Evolutionary conservation across 148 eudicot species (phyloP).

Genomic region (Nepenthes mirabilis): DNA sequence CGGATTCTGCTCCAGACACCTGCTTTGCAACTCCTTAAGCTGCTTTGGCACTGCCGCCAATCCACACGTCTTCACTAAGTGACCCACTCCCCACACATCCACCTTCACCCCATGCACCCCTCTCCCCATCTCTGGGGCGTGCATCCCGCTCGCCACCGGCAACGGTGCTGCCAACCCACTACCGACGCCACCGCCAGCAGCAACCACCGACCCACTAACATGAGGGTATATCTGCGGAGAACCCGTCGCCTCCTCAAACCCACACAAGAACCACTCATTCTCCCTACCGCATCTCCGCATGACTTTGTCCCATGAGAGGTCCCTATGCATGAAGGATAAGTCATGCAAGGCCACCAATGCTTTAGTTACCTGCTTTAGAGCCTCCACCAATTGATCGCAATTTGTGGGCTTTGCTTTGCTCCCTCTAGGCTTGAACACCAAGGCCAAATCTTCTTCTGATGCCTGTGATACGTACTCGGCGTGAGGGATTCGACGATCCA

Average conservation of each 20-base stretch:
- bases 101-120: conserved; percentile 81
- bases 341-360: conserved; percentile 73
- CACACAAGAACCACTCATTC: conserved; percentile 46
- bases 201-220: not conserved
- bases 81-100: conserved; percentile 57
- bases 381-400: conserved; percentile 39
- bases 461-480: conserved; percentile 24
- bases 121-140: conserved; percentile 71
- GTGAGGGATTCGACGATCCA: conserved; percentile 52
- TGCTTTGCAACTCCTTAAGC: conserved; percentile 46
- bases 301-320: conserved; percentile 67
- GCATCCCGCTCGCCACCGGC: not conserved
- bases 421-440: conserved; percentile 60
- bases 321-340: conserved; percentile 73
- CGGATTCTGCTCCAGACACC: conserved; percentile 64
- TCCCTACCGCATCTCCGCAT: conserved; percentile 14
- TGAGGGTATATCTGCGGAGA: conserved; percentile 64
- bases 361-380: conserved; percentile 64
- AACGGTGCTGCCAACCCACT: not conserved
- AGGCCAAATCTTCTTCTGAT: conserved; percentile 29
- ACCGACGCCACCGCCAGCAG: not conserved
- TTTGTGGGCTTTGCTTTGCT: conserved; percentile 34
- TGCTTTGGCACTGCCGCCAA: conserved; percentile 13
- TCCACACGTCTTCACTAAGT: conserved; percentile 45
- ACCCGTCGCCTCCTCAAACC: conserved; percentile 62